Base-by-base conservation (phyloP, 2,329 filamentous ascomycete genomes). In the Septoria petroselini region DNA sequence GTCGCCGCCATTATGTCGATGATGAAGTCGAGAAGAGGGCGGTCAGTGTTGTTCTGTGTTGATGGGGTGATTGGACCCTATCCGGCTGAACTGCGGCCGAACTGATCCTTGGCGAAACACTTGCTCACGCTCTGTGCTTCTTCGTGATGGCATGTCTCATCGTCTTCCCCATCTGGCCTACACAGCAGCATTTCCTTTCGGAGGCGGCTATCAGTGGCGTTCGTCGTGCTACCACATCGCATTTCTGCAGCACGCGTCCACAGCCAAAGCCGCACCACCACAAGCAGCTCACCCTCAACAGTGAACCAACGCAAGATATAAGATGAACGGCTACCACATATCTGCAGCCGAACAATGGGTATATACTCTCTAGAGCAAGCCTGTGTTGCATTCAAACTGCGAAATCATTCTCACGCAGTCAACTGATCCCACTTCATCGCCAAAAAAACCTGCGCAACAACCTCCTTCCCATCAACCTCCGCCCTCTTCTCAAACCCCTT, bases 371-470 rank as follows among this genome's bases (percentile, higher is more conserved):
- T n/a, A n/a, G n/a, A n/a, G n/a, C n/a, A n/a, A n/a, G 27, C 27
- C 27, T 30, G 7, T 30, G 12, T 30, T 30, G 27, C 7, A 7
- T 30, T 12, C 27, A 12, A 30, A 7, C 27, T 14, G n/a, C 6
- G 31, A n/a, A 34, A 34, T 11, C 17, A 1, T 14, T 8, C 9
- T 37, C 17, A 47, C 11, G 34, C 43, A n/a, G 43, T 58, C 42
- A 61, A 41, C 23, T 61, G 59, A 49, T 61, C 59, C 59, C 59
- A 61, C 45, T 62, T 62, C 61, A 61, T 62, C 7, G 58, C 59
- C 53, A 63, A 43, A 27, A 61, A 50, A 2, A 63, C 59, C 45
- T 63, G 57, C 34, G 58, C 59, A 23, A 58, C 42, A 44, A 52
- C 49, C 38, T 55, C 54, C 48, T 54, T 47, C 27, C 58, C 58